Base-by-base conservation (phyloP, 225 moss, liverwort and hornwort genomes). In the Physcomitrellopsis africana region DNA sequence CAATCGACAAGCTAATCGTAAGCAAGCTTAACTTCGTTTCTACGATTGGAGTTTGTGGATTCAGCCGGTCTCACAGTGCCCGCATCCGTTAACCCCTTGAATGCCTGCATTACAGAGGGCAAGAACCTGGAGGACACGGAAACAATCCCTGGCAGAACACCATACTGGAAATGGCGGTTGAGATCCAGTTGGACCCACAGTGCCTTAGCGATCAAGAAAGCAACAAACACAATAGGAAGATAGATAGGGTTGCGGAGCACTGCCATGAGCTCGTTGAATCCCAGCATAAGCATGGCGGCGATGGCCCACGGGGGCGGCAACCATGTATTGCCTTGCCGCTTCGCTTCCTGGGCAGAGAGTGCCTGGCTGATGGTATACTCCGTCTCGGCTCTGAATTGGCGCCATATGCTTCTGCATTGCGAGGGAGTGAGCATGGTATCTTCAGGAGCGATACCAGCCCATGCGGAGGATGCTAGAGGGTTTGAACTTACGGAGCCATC, bases 191-290 rank as follows among this genome's bases (percentile, higher is more conserved):
- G 99, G 60, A 99, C 92, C 89, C 90, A 99, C 0, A 85, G 71
- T 0, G 95, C 99, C 72, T 87, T 99, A 45, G 81, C 95, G 5
- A 99, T n/a, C 62, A 99, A 59, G 53, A 89, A 89, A 0, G 76
- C 71, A 7, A 95, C 81, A 54, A 99, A 93, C 12, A 87, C 55
- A 13, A 99, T 9, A 12, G 93, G 83, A 14, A 99, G 68, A 72
- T 95, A 99, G 18, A 99, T 61, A 0, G 99, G 99, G 18, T 99
- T 99, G 69, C 91, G 85, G 7, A 99, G 84, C 1, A 99, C 80
- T 11, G 92, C 45, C 95, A 99, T 93, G 27, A 99, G 76, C 37
- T 99, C 99, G 65, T 99, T 99, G 82, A 99, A 99, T 22, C 99
- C 99, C 17, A 99, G 76, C 16, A 92, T 75, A 12, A 93, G 43